Conservation (phyloP, 2,329 filamentous ascomycete species). For the Ciborinia camelliae region DNA sequence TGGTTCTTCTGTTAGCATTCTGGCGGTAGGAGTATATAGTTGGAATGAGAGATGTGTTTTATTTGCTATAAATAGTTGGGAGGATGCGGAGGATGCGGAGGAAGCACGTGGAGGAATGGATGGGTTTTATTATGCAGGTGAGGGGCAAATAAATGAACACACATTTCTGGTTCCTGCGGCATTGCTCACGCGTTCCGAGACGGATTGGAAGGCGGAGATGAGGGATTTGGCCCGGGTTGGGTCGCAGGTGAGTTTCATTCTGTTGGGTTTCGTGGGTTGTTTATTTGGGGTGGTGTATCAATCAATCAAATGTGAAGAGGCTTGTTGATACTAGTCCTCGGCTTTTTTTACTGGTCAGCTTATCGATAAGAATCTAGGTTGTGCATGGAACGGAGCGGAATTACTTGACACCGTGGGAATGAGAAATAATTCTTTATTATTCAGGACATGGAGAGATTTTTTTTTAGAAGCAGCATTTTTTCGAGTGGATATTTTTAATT, state of each 20-base stretch:
- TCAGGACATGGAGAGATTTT: too few relatives aligned
- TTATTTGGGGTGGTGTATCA: not conserved
- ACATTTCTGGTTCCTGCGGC: slow-evolving; percentile 54
- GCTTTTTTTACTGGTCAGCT: not conserved
- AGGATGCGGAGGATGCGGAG: not conserved
- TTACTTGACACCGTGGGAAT: not conserved
- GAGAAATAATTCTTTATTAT: too few relatives aligned
- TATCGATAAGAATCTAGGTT: slow-evolving; percentile 10
- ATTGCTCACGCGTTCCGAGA: slow-evolving; percentile 55
- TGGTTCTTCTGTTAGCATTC: slow-evolving; percentile 38
- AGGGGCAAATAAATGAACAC: slow-evolving; percentile 36
- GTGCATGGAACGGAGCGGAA: slow-evolving; percentile 1
- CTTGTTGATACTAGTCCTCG: not conserved
- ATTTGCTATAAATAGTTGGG: too few relatives aligned
- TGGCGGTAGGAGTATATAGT: not conserved
- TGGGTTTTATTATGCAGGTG: not conserved
- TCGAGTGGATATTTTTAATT: not conserved
- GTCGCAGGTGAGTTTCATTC: slow-evolving; percentile 55
- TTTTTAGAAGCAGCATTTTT: not conserved
- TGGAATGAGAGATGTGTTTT: not conserved
- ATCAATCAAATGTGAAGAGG: not conserved
- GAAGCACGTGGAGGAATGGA: not conserved
- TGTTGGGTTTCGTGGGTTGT: not conserved
- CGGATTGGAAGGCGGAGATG: slow-evolving; percentile 57
- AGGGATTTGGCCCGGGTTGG: slow-evolving; percentile 60